Percentiles rank a stretch among this genome's conserved stretches.
phyloP scores from a whole-genome alignment of 768 basidiomycete species.

The Cytidiella melzeri region DNA sequence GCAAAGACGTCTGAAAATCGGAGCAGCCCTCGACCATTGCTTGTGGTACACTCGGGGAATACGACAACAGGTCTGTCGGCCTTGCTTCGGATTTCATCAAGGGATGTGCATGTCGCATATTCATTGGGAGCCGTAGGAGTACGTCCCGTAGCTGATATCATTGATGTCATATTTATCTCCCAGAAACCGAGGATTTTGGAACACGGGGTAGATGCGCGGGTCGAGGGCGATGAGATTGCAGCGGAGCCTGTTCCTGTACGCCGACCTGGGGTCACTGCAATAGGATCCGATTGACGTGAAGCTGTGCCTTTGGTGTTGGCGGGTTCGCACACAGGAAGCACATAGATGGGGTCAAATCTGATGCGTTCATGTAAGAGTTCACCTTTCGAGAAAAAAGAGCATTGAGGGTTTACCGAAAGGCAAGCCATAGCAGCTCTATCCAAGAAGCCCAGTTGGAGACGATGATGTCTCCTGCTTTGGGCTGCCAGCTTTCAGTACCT shows the following conservation, averaged over 20 bases:
- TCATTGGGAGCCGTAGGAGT: slow-evolving; percentile 32
- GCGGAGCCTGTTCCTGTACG: slow-evolving; percentile 78
- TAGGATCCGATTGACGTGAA: slow-evolving; percentile 29
- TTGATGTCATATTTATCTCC: slow-evolving; percentile 52
- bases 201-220: slow-evolving; percentile 35
- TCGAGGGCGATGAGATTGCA: slow-evolving; percentile 41
- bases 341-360: slow-evolving; percentile 83
- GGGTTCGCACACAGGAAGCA: slow-evolving; percentile 59
- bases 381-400: too few relatives aligned
- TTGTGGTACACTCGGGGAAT: slow-evolving; percentile 91
- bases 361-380: too few relatives aligned
- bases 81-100: slow-evolving; percentile 60
- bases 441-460: slow-evolving; percentile 92
- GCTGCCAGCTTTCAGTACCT: slow-evolving; percentile 48
- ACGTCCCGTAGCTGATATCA: slow-evolving; percentile 39
- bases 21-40: slow-evolving; percentile 81
- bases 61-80: slow-evolving; percentile 65
- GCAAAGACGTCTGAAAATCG: slow-evolving; percentile 70
- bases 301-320: slow-evolving; percentile 17
- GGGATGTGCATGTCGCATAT: slow-evolving; percentile 16
- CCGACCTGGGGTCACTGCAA: slow-evolving; percentile 59
- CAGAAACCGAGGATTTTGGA: slow-evolving; percentile 63
- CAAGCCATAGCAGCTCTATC: slow-evolving; percentile 85
- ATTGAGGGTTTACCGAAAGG: slow-evolving; percentile 55
- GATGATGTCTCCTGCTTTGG: slow-evolving; percentile 77